These are phyloP conservation scores for Rheum nobile DNA, from an alignment of 148 eudicot species.

Conservation along the genomic window DNA sequence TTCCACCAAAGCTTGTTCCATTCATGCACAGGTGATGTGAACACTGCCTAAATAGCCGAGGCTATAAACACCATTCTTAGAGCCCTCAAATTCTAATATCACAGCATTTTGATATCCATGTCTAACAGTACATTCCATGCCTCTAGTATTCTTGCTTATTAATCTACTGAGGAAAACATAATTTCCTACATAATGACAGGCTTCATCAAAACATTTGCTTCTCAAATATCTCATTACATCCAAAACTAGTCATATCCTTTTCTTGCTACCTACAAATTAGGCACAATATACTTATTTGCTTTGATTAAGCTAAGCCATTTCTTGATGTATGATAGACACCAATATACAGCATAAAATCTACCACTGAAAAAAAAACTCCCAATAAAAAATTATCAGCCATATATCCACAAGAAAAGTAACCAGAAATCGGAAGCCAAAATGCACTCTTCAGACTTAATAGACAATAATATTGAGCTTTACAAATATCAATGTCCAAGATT, in stretches of 20 bases:
- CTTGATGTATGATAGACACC: background rate
- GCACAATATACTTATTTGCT: background rate
- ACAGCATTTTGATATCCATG: background rate
- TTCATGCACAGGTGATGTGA: no score
- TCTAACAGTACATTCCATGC: background rate
- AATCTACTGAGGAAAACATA: background rate
- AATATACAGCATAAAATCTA: background rate
- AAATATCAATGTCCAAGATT: background rate
- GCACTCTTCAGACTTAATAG: background rate
- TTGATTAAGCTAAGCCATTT: background rate
- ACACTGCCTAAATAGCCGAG: background rate
- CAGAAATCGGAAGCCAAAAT: background rate
- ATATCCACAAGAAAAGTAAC: background rate
- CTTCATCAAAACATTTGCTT: background rate
- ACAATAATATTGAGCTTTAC: background rate
- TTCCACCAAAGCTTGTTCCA: background rate
- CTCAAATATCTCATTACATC: background rate
- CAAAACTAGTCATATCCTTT: background rate
- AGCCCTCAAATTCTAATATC: background rate
- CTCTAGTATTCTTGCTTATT: background rate
- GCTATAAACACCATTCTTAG: background rate
- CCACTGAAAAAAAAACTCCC: background rate
- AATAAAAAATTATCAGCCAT: no score
- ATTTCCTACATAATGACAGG: background rate
- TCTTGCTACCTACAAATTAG: background rate